Conservation (phyloP, 2,329 filamentous ascomycete genomes). For the Colletotrichum zoysiae region DNA sequence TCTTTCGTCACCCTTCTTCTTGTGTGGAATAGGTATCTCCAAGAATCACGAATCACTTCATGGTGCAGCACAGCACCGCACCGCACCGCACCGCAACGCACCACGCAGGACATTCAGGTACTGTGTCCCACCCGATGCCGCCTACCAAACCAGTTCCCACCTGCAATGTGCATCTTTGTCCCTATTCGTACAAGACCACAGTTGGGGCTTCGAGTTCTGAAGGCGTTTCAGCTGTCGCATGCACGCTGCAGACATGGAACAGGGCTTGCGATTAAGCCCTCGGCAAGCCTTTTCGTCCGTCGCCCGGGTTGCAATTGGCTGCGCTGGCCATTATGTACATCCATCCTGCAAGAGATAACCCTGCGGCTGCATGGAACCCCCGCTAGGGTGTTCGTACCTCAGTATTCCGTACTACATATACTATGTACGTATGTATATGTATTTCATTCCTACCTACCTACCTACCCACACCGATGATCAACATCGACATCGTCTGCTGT, state of each 20-base stretch:
- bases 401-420: too few species aligned
- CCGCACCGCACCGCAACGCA: too few species aligned
- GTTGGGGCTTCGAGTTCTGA: slow-evolving; percentile 25
- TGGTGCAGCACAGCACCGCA: neutral
- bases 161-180: slow-evolving; percentile 15
- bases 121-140: neutral
- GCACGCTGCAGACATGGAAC: slow-evolving; percentile 39
- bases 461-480: neutral
- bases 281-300: slow-evolving; percentile 22
- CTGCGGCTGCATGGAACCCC: slow-evolving; percentile 3
- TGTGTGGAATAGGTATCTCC: neutral
- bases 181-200: neutral
- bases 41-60: neutral
- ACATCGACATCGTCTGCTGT: neutral
- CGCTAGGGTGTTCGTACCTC: neutral
- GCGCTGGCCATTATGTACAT: slow-evolving; percentile 9
- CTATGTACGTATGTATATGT: too few species aligned
- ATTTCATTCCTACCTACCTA: too few species aligned
- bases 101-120: neutral
- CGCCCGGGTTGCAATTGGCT: slow-evolving; percentile 20
- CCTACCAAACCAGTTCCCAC: slow-evolving; percentile 5
- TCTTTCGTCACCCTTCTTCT: neutral
- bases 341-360: neutral
- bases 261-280: slow-evolving; percentile 20
- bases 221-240: slow-evolving; percentile 37